Conservation (phyloP, 2,329 filamentous ascomycete genomes). For the Drechslerella coelobrocha region DNA sequence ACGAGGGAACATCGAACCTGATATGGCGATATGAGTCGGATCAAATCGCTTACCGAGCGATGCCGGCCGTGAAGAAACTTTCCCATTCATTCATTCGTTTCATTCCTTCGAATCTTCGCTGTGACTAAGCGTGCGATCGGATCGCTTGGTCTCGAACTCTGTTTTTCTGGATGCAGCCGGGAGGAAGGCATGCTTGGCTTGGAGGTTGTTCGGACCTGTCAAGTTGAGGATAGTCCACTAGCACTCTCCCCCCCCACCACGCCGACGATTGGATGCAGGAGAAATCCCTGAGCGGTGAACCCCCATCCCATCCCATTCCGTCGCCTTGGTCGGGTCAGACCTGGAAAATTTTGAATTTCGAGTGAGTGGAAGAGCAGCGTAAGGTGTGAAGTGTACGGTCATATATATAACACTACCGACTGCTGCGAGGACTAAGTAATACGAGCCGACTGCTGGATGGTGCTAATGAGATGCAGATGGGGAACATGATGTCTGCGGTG, state of each 20-base stretch:
- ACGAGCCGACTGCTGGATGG: background rate
- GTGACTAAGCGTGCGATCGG: too few species aligned
- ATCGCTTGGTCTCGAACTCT: too few species aligned
- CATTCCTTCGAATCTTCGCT: too few species aligned
- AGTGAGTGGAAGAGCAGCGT: background rate
- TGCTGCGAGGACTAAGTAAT: background rate
- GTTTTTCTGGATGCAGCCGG: background rate
- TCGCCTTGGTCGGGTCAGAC: background rate
- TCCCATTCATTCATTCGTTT: too few species aligned
- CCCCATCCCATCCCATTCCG: conserved; percentile 3
- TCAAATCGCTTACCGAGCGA: too few species aligned
- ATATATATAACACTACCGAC: too few species aligned
- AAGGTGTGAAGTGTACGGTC: too few species aligned
- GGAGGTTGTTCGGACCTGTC: background rate
- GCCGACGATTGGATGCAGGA: background rate
- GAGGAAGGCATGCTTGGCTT: background rate
- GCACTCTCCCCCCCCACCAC: background rate
- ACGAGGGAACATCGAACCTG: too few species aligned
- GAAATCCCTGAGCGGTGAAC: background rate
- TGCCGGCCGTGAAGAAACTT: too few species aligned
- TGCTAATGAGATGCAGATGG: background rate
- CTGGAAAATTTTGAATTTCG: background rate
- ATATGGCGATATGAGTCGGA: too few species aligned
- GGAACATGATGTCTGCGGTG: too few species aligned
- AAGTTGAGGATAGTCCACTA: conserved; percentile 5